These are phyloP conservation scores for Scheffersomyces illinoinensis DNA, from an alignment of 1,139 yeast species.

Conservation along the genomic window DNA sequence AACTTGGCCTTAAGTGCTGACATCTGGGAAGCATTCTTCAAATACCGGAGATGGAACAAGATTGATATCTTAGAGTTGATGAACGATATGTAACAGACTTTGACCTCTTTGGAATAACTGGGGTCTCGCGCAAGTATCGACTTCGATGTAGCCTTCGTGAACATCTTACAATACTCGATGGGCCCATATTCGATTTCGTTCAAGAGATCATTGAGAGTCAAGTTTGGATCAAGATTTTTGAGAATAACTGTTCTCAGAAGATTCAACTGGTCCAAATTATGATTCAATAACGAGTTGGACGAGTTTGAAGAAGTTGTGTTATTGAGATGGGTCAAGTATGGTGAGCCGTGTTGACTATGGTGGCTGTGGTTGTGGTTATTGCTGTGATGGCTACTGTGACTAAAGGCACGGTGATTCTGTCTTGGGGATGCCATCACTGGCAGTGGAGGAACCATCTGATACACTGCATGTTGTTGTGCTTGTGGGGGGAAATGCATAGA, in stretches of 20 bases:
- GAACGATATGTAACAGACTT: slow-evolving; percentile 42
- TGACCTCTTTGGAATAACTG: slow-evolving; percentile 12
- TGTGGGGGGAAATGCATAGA: slow-evolving; percentile 14
- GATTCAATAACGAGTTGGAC: slow-evolving; percentile 25
- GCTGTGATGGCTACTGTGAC: neutral
- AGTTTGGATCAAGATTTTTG: slow-evolving; percentile 27
- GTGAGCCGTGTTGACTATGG: slow-evolving; percentile 18
- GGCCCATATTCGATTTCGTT: slow-evolving; percentile 44
- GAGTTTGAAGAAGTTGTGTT: slow-evolving; percentile 22
- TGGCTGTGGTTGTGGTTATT: slow-evolving; percentile 1
- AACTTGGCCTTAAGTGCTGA: slow-evolving; percentile 26
- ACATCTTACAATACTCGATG: slow-evolving; percentile 42
- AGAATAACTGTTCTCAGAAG: slow-evolving; percentile 41
- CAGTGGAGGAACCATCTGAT: slow-evolving; percentile 4
- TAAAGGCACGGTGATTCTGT: slow-evolving; percentile 18
- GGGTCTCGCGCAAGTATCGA: slow-evolving; percentile 21
- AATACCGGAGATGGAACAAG: slow-evolving; percentile 36
- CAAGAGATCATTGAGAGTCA: slow-evolving; percentile 33
- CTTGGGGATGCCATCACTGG: slow-evolving; percentile 1
- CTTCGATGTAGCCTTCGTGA: slow-evolving; percentile 30
- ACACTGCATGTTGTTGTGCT: slow-evolving; percentile 6
- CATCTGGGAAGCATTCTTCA: slow-evolving; percentile 27
- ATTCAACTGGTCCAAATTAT: slow-evolving; percentile 33
- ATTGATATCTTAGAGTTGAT: slow-evolving; percentile 37
- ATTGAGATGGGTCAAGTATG: slow-evolving; percentile 20